A percentile compares a stretch with the other conserved stretches of the same genome.
phyloP scores from a whole-genome alignment of 371 early-diverging fungal species.

The Mucor racemosus region DNA sequence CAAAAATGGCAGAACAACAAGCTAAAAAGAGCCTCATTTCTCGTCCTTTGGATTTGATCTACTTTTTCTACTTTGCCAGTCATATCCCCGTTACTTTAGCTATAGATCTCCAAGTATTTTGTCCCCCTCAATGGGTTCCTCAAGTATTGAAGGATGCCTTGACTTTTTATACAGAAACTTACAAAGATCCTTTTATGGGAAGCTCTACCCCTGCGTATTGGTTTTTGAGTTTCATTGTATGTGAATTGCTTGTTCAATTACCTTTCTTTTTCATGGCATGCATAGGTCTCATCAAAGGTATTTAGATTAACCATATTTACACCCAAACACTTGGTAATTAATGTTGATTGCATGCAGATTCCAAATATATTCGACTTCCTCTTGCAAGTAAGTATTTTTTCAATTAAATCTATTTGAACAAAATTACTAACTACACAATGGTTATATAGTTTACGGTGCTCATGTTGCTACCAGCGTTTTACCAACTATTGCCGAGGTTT shows the following conservation, averaged over 20 bases:
- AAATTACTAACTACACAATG: neutral
- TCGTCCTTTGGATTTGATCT: conserved; percentile 56
- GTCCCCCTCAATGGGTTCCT: conserved; percentile 46
- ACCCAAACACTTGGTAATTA: too few relatives aligned
- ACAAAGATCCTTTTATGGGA: conserved; percentile 67
- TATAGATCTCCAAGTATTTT: conserved; percentile 56
- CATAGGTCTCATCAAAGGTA: conserved; percentile 53
- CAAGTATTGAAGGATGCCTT: conserved; percentile 40
- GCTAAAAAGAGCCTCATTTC: conserved; percentile 20
- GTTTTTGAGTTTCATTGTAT: conserved; percentile 59
- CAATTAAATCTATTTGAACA: neutral
- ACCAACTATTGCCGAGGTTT: conserved; percentile 53
- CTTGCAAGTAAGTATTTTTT: conserved; percentile 38
- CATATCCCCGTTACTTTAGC: conserved; percentile 65
- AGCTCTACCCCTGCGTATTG: conserved; percentile 43
- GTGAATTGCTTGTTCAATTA: conserved; percentile 67
- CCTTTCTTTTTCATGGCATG: conserved; percentile 72
- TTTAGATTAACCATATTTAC: too few relatives aligned
- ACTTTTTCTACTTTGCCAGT: conserved; percentile 59
- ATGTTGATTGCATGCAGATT: neutral
- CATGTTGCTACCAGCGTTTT: conserved; percentile 70
- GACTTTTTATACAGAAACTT: conserved; percentile 39
- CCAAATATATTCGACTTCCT: conserved; percentile 43
- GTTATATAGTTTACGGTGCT: conserved; percentile 56
- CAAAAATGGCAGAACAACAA: conserved; percentile 4